Conservation (phyloP, 129 eudicot species). For the sunflower (Helianthus annuus) region DNA sequence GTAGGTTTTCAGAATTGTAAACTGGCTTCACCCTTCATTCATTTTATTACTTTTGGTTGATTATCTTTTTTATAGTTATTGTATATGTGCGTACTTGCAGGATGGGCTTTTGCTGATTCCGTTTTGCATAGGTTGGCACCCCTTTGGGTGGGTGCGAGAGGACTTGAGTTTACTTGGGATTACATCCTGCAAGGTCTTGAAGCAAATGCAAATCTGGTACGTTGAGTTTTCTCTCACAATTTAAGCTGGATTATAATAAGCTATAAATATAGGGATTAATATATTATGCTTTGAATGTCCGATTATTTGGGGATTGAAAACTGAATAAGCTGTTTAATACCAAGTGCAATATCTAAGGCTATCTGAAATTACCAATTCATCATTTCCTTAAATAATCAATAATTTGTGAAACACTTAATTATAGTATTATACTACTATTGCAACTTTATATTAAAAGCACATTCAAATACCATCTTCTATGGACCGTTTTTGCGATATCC, state of each 20-base stretch:
- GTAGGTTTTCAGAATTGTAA: not conserved
- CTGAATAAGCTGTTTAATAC: not conserved
- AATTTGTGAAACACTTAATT: not conserved
- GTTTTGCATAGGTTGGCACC: constrained; percentile 94
- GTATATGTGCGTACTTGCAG: constrained; percentile 43
- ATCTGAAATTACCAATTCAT: not conserved
- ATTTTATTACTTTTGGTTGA: not conserved
- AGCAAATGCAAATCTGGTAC: constrained; percentile 97
- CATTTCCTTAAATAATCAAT: not conserved
- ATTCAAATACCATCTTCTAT: not conserved
- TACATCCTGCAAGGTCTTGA: constrained; percentile 94
- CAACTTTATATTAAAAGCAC: not conserved
- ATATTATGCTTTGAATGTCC: constrained; percentile 1
- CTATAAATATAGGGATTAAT: not conserved
- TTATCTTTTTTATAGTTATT: not conserved
- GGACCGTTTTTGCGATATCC: too few species aligned
- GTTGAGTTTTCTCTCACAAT: not conserved
- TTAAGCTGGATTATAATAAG: not conserved
- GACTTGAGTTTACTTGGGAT: constrained; percentile 97
- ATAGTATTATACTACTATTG: not conserved
- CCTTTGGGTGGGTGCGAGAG: constrained; percentile 99
- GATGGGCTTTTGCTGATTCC: constrained; percentile 99
- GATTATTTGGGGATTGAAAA: not conserved
- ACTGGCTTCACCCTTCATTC: not conserved
- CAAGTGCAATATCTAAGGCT: constrained; percentile 9